Evolutionary conservation across 2,329 filamentous ascomycete species (phyloP).

Genomic region (Pestalotiopsis sp.): DNA sequence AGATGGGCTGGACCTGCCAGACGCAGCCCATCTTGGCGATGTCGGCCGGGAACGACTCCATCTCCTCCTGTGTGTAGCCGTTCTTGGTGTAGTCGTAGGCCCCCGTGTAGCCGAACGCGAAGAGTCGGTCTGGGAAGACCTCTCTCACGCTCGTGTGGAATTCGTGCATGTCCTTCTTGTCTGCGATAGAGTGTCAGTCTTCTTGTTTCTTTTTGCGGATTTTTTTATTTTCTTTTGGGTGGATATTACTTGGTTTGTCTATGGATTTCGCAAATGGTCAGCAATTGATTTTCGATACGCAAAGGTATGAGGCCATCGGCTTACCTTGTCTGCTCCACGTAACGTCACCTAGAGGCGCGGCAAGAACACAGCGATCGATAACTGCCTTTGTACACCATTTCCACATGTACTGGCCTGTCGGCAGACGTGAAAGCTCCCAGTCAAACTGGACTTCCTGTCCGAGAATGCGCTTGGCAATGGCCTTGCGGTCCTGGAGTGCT

Average conservation of each 20-base stretch:
- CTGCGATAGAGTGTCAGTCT: background rate
- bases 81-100: constrained; percentile 35
- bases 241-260: constrained; percentile 9
- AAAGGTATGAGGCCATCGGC: constrained; percentile 29
- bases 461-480: constrained; percentile 23
- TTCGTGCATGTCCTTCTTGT: constrained; percentile 32
- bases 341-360: constrained; percentile 36
- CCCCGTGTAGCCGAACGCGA: constrained; percentile 40
- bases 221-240: no score
- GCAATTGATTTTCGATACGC: background rate
- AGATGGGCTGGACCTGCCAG: constrained; percentile 43
- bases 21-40: constrained; percentile 37
- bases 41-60: constrained; percentile 31
- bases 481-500: background rate
- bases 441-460: constrained; percentile 29
- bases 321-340: constrained; percentile 32
- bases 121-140: constrained; percentile 34
- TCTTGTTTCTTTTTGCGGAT: background rate
- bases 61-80: constrained; percentile 31
- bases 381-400: constrained; percentile 30
- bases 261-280: background rate
- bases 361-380: constrained; percentile 32
- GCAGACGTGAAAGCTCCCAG: constrained; percentile 35
- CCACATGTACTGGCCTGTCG: constrained; percentile 36
- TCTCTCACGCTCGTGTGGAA: constrained; percentile 36